Conservation (phyloP, 2,329 filamentous ascomycete genomes). For the Alternaria novae-zelandiae region DNA sequence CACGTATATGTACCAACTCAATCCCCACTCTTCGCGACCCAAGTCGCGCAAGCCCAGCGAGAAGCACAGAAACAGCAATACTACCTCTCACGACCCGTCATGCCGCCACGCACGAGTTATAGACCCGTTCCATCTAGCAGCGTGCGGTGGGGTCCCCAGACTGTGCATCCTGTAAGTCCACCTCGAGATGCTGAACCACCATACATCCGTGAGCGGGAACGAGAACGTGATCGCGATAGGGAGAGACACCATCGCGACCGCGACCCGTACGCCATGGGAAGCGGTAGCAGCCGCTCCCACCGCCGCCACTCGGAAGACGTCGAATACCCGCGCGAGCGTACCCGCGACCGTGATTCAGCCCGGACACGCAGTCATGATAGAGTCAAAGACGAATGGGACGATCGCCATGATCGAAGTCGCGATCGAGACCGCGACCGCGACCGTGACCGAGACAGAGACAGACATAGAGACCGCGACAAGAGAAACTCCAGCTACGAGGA, state of each 20-base stretch:
- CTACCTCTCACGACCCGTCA: constrained; percentile 37
- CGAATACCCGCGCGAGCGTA: constrained; percentile 31
- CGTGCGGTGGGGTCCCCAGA: constrained; percentile 32
- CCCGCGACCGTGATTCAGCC: constrained; percentile 24
- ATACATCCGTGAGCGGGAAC: constrained; percentile 26
- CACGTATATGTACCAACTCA: constrained; percentile 53
- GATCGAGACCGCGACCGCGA: constrained; percentile 5
- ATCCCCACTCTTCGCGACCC: constrained; percentile 55
- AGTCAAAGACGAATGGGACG: constrained; percentile 36
- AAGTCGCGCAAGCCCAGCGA: constrained; percentile 49
- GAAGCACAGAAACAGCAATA: constrained; percentile 36
- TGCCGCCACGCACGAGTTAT: constrained; percentile 36
- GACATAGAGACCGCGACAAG: constrained; percentile 5
- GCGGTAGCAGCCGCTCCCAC: constrained; percentile 18
- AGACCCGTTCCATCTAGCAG: constrained; percentile 22
- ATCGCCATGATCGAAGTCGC: constrained; percentile 12
- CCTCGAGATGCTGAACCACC: constrained; percentile 30
- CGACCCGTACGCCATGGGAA: constrained; percentile 15
- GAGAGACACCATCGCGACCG: constrained; percentile 20
- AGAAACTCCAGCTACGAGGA: background rate
- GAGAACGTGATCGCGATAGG: constrained; percentile 21
- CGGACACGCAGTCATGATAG: constrained; percentile 39
- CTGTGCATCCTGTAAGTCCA: constrained; percentile 20
- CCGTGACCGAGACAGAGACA: constrained; percentile 3
- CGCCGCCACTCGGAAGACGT: constrained; percentile 34